Conservation (phyloP, 2,329 filamentous ascomycete genomes). For the Monosporascus ibericus region DNA sequence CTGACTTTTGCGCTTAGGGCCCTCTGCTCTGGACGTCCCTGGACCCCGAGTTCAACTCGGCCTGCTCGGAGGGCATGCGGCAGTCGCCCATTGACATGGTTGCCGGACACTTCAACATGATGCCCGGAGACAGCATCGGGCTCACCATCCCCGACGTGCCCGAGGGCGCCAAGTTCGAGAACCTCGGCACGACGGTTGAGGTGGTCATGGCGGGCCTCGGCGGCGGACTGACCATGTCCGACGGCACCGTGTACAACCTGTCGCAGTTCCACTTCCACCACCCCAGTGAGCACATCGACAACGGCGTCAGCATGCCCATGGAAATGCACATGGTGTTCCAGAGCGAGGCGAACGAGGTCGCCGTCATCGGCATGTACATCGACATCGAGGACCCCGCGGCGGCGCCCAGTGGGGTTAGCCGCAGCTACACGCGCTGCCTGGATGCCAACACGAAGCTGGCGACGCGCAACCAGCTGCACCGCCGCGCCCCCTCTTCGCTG, state of each 20-base stretch:
- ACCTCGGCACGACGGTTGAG: constrained; percentile 52
- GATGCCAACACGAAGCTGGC: constrained; percentile 34
- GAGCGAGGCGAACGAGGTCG: constrained; percentile 32
- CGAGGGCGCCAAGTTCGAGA: constrained; percentile 44
- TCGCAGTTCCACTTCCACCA: constrained; percentile 46
- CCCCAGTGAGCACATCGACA: constrained; percentile 41
- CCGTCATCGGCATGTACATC: constrained; percentile 39
- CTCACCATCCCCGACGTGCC: constrained; percentile 36
- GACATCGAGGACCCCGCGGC: constrained; percentile 27
- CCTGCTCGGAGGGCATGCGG: constrained; percentile 43
- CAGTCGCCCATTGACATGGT: constrained; percentile 55
- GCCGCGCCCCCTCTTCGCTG: constrained; percentile 30
- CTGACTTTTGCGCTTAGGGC: constrained; percentile 11
- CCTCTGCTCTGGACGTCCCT: constrained; percentile 30
- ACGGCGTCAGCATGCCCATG: constrained; percentile 40
- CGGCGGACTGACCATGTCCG: constrained; percentile 29
- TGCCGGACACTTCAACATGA: constrained; percentile 26
- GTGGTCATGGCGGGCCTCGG: constrained; percentile 42
- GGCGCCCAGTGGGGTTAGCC: constrained; percentile 17
- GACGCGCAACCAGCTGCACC: constrained; percentile 33
- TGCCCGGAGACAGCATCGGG: constrained; percentile 25
- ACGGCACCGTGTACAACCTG: constrained; percentile 30
- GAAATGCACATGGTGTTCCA: constrained; percentile 57
- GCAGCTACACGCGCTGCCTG: no score
- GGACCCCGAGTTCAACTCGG: constrained; percentile 33